These are phyloP conservation scores for Trichoderma sp. DNA, from an alignment of 2,329 filamentous ascomycete species.

Conservation along the genomic window DNA sequence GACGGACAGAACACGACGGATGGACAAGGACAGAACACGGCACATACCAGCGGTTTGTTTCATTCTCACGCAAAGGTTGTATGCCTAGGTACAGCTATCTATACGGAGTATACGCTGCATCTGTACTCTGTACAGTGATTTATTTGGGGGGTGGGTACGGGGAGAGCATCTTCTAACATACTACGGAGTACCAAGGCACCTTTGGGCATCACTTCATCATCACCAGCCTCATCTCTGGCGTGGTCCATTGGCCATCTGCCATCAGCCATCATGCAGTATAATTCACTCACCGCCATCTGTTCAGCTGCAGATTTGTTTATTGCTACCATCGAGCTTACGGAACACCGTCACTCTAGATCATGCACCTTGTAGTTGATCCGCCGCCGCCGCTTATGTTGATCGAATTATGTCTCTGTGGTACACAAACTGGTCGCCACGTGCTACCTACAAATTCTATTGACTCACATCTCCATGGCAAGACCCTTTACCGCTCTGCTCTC, in stretches of 20 bases:
- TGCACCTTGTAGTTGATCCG: slow-evolving; percentile 3
- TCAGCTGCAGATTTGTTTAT: not conserved
- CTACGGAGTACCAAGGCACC: not conserved
- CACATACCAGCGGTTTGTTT: not conserved
- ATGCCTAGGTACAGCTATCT: not conserved
- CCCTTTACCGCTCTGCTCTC: slow-evolving; percentile 8
- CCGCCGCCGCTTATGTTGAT: slow-evolving; percentile 1
- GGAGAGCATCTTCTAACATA: not conserved
- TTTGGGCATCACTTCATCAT: not conserved
- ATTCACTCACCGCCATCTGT: not conserved
- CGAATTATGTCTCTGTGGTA: slow-evolving; percentile 17
- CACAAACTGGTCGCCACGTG: slow-evolving; percentile 15
- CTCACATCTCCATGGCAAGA: not conserved
- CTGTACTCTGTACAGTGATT: not conserved
- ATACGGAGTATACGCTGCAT: not conserved
- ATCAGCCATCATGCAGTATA: too few species aligned
- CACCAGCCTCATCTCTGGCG: not conserved
- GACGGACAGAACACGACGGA: not conserved
- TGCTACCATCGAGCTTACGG: not conserved
- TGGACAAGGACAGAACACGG: not conserved
- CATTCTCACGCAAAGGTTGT: not conserved
- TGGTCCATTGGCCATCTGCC: not conserved
- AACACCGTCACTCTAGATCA: not conserved
- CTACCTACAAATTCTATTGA: slow-evolving; percentile 5
- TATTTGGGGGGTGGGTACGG: not conserved